Percentiles rank a stretch among this genome's conserved stretches.
These are phyloP conservation scores for Thelonectria blattea DNA, from an alignment of 2,329 filamentous ascomycete genomes.

Conservation along the genomic window DNA sequence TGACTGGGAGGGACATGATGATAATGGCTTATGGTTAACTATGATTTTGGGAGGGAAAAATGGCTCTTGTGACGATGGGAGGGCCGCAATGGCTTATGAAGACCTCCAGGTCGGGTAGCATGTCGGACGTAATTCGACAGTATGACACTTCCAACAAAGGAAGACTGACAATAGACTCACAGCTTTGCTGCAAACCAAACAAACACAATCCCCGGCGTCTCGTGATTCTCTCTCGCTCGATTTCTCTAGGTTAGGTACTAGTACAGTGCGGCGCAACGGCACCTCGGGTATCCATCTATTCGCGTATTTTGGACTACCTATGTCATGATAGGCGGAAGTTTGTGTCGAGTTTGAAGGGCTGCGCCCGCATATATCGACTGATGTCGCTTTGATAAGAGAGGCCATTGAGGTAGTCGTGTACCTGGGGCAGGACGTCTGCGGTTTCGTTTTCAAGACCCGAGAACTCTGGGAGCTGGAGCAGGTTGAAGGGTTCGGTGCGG, in stretches of 20 bases:
- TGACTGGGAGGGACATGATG: slow-evolving; percentile 34
- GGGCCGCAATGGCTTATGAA: slow-evolving; percentile 31
- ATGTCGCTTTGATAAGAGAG: slow-evolving; percentile 64
- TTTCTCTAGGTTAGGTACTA: background rate
- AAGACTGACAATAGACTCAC: slow-evolving; percentile 30
- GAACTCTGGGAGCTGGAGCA: slow-evolving; percentile 83
- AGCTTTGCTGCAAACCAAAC: slow-evolving; percentile 18
- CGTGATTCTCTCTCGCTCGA: background rate
- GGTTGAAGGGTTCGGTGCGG: slow-evolving; percentile 80
- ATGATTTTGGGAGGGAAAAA: slow-evolving; percentile 37
- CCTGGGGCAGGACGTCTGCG: slow-evolving; percentile 57
- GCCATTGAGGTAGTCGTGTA: slow-evolving; percentile 66
- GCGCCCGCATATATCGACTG: slow-evolving; percentile 62
- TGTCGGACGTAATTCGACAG: slow-evolving; percentile 29
- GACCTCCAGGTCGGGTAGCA: slow-evolving; percentile 29
- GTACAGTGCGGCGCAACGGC: background rate
- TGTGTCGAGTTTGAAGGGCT: slow-evolving; percentile 54
- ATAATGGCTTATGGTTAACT: slow-evolving; percentile 44
- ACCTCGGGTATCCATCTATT: slow-evolving; percentile 10
- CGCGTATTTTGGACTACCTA: background rate
- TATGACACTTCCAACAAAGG: slow-evolving; percentile 27
- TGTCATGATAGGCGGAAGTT: slow-evolving; percentile 30
- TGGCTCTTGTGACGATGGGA: slow-evolving; percentile 36
- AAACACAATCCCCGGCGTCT: background rate
- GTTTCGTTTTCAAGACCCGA: slow-evolving; percentile 50